Conservation (phyloP, 225 moss, liverwort and hornwort species). For the Lunularia cruciata region DNA sequence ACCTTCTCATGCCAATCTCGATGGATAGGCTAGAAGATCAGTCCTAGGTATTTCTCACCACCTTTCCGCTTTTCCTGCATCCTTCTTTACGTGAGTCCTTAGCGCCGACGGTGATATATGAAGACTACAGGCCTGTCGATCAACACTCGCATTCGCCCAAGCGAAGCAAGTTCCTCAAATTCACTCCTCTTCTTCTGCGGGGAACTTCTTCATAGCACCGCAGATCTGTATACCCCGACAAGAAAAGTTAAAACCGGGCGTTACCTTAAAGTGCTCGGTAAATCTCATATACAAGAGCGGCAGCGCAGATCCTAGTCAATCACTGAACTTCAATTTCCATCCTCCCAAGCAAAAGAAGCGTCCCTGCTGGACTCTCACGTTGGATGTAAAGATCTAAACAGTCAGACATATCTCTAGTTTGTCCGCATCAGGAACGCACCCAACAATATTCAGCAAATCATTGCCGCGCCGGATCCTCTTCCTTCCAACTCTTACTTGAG, state of each 20-base stretch:
- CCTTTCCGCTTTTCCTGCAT: not conserved
- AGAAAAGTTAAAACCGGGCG: not conserved
- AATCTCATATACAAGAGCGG: not conserved
- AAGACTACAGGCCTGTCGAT: not conserved
- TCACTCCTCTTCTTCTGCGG: not conserved
- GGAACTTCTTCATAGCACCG: not conserved
- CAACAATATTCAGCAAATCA: slow-evolving; percentile 9
- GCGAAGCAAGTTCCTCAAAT: not conserved
- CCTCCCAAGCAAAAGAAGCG: not conserved
- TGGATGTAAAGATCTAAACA: not conserved
- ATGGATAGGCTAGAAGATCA: not conserved
- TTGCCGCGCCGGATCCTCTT: slow-evolving; percentile 6
- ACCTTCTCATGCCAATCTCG: not conserved
- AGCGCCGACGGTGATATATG: not conserved
- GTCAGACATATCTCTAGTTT: too few relatives aligned
- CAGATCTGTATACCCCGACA: slow-evolving; percentile 6
- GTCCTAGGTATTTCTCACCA: not conserved
- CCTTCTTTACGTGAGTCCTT: not conserved
- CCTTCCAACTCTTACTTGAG: not conserved
- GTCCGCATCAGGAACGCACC: not conserved
- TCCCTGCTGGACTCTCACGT: not conserved
- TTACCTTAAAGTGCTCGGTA: not conserved
- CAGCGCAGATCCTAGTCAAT: not conserved
- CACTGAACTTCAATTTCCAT: not conserved
- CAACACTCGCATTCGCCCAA: not conserved